Evolutionary conservation across 495 filamentous ascomycete species (phyloP).

Genomic region (Clavariopsis aquatica): DNA sequence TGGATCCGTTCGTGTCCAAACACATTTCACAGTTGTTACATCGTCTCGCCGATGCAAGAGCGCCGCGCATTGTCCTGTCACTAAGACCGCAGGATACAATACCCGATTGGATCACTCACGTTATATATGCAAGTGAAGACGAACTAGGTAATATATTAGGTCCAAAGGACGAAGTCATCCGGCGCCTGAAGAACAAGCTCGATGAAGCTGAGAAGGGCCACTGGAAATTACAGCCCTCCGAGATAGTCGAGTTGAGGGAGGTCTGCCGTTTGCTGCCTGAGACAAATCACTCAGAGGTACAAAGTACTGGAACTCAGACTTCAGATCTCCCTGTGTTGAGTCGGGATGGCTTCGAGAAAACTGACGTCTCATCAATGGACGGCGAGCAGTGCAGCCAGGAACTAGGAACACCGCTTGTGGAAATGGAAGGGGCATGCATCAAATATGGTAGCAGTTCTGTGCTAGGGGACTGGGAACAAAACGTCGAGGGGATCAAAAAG

Average conservation of each 20-base stretch:
- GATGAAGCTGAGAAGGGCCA: constrained; percentile 24
- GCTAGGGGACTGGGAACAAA: constrained; percentile 75
- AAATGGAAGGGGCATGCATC: constrained; percentile 82
- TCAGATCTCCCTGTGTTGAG: constrained; percentile 37
- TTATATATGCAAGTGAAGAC: constrained; percentile 65
- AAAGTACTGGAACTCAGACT: not conserved
- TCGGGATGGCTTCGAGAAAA: constrained; percentile 37
- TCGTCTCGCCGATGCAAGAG: constrained; percentile 60
- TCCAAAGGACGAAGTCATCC: constrained; percentile 55
- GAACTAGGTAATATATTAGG: constrained; percentile 61
- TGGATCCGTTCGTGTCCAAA: constrained; percentile 77
- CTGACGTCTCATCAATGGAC: constrained; percentile 21
- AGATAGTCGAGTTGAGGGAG: constrained; percentile 55
- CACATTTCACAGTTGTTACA: constrained; percentile 69
- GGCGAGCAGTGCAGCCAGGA: not conserved
- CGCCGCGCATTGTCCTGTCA: constrained; percentile 72
- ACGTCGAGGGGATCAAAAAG: constrained; percentile 49
- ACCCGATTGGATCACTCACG: constrained; percentile 86
- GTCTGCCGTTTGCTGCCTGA: constrained; percentile 52
- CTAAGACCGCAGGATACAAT: constrained; percentile 81
- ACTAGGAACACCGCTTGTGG: constrained; percentile 67
- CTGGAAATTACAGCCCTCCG: constrained; percentile 47
- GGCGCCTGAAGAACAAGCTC: constrained; percentile 50
- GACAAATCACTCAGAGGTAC: constrained; percentile 43
- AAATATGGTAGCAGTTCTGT: constrained; percentile 75